phyloP scores from a whole-genome alignment of 768 basidiomycete species.

The Amanita jacksonii region DNA sequence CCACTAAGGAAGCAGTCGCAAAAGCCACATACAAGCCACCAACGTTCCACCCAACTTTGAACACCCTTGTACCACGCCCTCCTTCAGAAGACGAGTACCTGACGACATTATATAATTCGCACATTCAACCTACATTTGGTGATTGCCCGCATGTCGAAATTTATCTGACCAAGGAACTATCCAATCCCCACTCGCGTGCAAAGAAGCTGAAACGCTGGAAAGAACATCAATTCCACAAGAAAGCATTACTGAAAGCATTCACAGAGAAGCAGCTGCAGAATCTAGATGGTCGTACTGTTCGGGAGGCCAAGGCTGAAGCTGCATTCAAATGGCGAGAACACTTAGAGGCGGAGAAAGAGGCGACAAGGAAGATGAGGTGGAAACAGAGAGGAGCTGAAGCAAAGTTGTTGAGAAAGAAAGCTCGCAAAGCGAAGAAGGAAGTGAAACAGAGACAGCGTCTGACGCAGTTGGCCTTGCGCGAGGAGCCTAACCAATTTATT shows the following conservation, averaged over 20 bases:
- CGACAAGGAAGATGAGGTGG: slow-evolving; percentile 51
- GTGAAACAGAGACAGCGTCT: slow-evolving; percentile 46
- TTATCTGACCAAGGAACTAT: slow-evolving; percentile 57
- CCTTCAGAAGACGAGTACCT: slow-evolving; percentile 49
- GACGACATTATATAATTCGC: slow-evolving; percentile 47
- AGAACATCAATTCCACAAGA: slow-evolving; percentile 36
- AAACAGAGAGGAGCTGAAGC: slow-evolving; percentile 38
- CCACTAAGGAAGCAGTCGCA: slow-evolving; percentile 46
- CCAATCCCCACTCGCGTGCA: slow-evolving; percentile 75
- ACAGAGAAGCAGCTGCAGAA: slow-evolving; percentile 44
- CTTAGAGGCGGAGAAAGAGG: slow-evolving; percentile 47
- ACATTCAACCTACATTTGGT: slow-evolving; percentile 31
- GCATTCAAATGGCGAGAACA: slow-evolving; percentile 62
- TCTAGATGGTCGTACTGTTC: slow-evolving; percentile 47
- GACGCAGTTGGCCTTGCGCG: slow-evolving; percentile 40
- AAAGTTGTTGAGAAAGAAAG: slow-evolving; percentile 46
- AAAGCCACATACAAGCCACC: slow-evolving; percentile 68
- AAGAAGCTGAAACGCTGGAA: slow-evolving; percentile 78
- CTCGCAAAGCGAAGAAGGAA: slow-evolving; percentile 43
- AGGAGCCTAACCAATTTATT: slow-evolving; percentile 51
- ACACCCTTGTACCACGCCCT: slow-evolving; percentile 28
- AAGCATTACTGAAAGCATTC: slow-evolving; percentile 42
- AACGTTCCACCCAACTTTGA: slow-evolving; percentile 29
- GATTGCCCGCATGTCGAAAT: slow-evolving; percentile 56
- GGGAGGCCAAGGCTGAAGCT: slow-evolving; percentile 65